Conservation (phyloP, 345 rosid genomes). For the Linum lewisii region DNA sequence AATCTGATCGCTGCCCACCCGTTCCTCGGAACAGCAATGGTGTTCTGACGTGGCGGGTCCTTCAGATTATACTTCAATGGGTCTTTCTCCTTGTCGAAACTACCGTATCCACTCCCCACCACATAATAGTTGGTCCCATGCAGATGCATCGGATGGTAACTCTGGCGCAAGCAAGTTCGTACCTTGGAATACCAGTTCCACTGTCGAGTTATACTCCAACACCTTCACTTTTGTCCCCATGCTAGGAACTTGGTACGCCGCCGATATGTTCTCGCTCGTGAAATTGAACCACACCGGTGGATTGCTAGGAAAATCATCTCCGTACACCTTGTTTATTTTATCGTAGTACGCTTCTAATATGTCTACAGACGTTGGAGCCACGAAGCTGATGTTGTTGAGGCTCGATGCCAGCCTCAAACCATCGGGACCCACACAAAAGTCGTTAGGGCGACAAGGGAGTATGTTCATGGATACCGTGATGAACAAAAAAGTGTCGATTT, state of each 20-base stretch:
- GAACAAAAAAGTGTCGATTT: conserved; percentile 5
- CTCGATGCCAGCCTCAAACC: conserved; percentile 28
- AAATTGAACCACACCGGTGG: conserved; percentile 37
- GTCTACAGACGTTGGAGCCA: conserved; percentile 14
- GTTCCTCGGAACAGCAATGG: conserved; percentile 11
- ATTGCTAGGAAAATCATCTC: conserved; percentile 34
- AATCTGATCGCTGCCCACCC: conserved; percentile 18
- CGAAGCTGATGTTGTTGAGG: conserved; percentile 37
- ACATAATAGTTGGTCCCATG: conserved; percentile 16
- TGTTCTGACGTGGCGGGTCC: conserved; percentile 10
- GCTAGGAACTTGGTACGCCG: background rate
- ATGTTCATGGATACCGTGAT: conserved; percentile 6
- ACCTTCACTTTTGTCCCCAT: conserved; percentile 7
- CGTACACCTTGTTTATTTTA: conserved; percentile 15
- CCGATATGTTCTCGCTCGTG: conserved; percentile 12
- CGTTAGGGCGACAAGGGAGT: background rate
- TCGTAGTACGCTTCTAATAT: conserved; percentile 40
- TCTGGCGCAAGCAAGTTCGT: background rate
- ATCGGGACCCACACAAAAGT: background rate
- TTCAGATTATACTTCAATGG: conserved; percentile 4
- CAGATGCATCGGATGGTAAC: conserved; percentile 19
- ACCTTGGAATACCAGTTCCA: conserved; percentile 9
- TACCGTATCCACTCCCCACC: conserved; percentile 3
- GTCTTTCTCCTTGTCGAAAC: conserved; percentile 4
- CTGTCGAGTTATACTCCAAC: background rate